Evolutionary conservation across 805 yeast genomes (phyloP), one percentile per base, ranked within the genome.

Genomic region (Tetrapisispora nanseiensis): DNA sequence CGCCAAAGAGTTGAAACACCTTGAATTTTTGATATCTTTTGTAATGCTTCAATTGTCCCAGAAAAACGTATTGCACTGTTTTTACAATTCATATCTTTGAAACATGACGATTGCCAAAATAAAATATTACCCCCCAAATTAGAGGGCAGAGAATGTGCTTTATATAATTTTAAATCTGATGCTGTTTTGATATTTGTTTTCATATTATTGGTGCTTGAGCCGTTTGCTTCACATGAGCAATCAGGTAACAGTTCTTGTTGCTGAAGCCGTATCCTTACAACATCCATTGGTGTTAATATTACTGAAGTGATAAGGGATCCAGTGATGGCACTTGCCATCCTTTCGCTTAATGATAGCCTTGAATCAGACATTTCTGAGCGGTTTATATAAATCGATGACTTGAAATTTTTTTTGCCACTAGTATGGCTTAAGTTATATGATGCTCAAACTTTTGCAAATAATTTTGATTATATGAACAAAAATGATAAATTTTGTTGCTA

Each of bases 1-100:
- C 97, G 69, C 90, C 96, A 92, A 15, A 92, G 67, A 0, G 95
- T 80, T 1, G 69, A 39, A 0, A 76, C 22, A 0, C 98, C 98
- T 62, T 92, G 98, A 21, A 74, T 68, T 24, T 70, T 62, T 3
- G 78, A 72, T 34, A 90, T 87, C 33, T 74, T 72, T 1, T 65
- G 49, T 49, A 90, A 69, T 0, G 95, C 92, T 31, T 84, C 82
- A 56, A 76, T 70, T 0, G 96, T 86, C 2, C 92, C 86, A 3
- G 70, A 71, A 42, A 83, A 57, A 40, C 53, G 52, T 15, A 55
- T 50, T 12, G 63, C 41, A 9, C 56, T 46, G 37, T 51, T 57
- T 26, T 54, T 55, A 45, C 67, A 62, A 20, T 51, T 47, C 18
- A 62, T 40, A 24, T 59, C 61, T 36, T 56, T 49, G 42, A 59